Evolutionary conservation across 176 grass and related monocot genomes (phyloP).

Genomic region (maize (Zea mays)): Zm-B73-REFERENCE-NAM-5.0 NC_050096.1:276007001-276007500

Average conservation of each 20-base stretch:
- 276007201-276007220: not conserved
- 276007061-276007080: slow-evolving; percentile 98
- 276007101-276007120: slow-evolving; percentile 98
- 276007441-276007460: not conserved
- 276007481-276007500: not conserved
- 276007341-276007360: not conserved
- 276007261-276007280: not conserved
- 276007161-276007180: not conserved
- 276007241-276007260: not conserved
- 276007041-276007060: slow-evolving; percentile 90
- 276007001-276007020: slow-evolving; percentile 95
- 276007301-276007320: not conserved
- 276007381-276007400: slow-evolving; percentile 25
- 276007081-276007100: slow-evolving; percentile 81
- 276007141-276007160: slow-evolving; percentile 96
- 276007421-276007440: not conserved
- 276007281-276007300: not conserved
- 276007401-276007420: not conserved
- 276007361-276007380: not conserved
- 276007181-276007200: not conserved
- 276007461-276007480: not conserved
- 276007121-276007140: slow-evolving; percentile 99
- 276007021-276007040: slow-evolving; percentile 91
- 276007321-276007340: not conserved
- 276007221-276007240: not conserved